Evolutionary conservation across 73 alveolate species (phyloP), one percentile per base, ranked within the genome.

Genomic region (Paramecium tetraurelia): DNA sequence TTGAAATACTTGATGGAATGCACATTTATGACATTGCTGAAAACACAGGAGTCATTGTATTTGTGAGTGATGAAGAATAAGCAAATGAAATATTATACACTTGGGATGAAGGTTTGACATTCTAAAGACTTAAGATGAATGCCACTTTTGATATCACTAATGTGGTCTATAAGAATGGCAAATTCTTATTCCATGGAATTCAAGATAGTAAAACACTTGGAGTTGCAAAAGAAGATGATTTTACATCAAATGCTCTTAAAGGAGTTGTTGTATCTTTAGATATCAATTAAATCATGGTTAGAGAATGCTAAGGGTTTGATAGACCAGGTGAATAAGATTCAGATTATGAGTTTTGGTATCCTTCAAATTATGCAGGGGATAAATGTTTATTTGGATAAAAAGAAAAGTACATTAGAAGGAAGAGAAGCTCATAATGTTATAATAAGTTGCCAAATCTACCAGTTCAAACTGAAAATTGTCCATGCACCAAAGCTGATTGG

Each of bases 301-400:
- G 98, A 22, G 94, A 86, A 72, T 97, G 99, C 86, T 92, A 92
- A 71, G 97, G 97, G 9, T 96, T 94, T 53, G 98, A 95, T 41
- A 89, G 92, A 24, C 95, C 98, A 46, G 94, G 94, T 5, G 92
- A 71, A 24, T 38, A 41, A 10, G 94, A 72, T 46, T 70, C 92
- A 57, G 99, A 96, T 77, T 96, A 94, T 77, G 99, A 96, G 89
- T 93, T 89, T 20, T 96, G 99, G 99, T 63, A 93, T 20, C 99
- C 99, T 27, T 18, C 75, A 6, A 89, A 89, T 83, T 87, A 59
- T 89, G 98, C 92, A 58, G 98, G 98, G 20, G 87, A 89, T 12
- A 95, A 87, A 53, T 96, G 99, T 80, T 85, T 95, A 77, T 87
- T 96, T 76, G 99, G 99, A 43, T 86, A 89, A 69, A 88, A 94